Percentiles rank a stretch among this genome's conserved stretches.
Conservation (phyloP, 805 yeast genomes). For the Yamadazyma ubonensis region DNA sequence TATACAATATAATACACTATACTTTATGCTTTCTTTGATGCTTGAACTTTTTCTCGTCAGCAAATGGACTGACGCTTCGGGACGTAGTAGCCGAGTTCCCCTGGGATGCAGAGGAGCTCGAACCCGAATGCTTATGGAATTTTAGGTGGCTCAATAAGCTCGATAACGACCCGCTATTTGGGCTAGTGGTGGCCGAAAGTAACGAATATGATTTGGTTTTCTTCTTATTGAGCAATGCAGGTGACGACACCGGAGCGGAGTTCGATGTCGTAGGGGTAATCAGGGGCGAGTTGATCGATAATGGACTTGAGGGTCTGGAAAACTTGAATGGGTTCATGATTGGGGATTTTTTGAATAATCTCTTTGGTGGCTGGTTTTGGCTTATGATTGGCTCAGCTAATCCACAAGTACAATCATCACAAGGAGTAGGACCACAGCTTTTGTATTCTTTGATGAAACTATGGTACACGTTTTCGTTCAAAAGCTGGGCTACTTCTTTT, state of each 20-base stretch:
- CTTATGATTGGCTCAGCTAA: neutral
- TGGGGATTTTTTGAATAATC: slow-evolving; percentile 10
- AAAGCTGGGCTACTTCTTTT: slow-evolving; percentile 30
- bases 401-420: slow-evolving; percentile 10
- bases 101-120: slow-evolving; percentile 2
- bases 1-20: slow-evolving; percentile 5
- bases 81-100: slow-evolving; percentile 8
- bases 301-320: slow-evolving; percentile 10
- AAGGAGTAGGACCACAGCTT: slow-evolving; percentile 5
- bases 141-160: slow-evolving; percentile 19
- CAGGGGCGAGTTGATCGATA: slow-evolving; percentile 10
- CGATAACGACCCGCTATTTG: slow-evolving; percentile 12
- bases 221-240: slow-evolving; percentile 7
- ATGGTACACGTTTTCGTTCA: slow-evolving; percentile 35
- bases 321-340: slow-evolving; percentile 5
- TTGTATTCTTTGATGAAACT: slow-evolving; percentile 16
- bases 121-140: slow-evolving; percentile 2
- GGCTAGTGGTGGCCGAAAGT: slow-evolving; percentile 7
- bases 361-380: too few species aligned
- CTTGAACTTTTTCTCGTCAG: slow-evolving; percentile 13
- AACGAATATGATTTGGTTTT: slow-evolving; percentile 11
- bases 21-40: slow-evolving; percentile 12
- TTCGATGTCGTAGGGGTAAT: slow-evolving; percentile 8
- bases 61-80: slow-evolving; percentile 8
- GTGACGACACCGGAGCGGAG: neutral